phyloP scores from a whole-genome alignment of 345 rosid species.

The Anastatica hierochuntica region DNA sequence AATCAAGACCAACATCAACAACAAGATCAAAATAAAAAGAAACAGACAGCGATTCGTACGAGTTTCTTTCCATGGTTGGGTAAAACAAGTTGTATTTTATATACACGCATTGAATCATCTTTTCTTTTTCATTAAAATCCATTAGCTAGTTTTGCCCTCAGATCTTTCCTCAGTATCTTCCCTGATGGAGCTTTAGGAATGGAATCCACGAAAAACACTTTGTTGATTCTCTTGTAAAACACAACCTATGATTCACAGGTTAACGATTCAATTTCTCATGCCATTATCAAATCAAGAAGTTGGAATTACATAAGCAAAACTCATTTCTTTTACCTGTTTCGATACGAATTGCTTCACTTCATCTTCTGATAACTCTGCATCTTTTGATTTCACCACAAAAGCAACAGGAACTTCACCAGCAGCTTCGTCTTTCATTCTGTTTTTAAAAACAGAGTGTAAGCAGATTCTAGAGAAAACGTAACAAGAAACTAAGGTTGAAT shows the following conservation, averaged over 20 bases:
- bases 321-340: slow-evolving; percentile 37
- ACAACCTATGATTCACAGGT: slow-evolving; percentile 41
- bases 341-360: slow-evolving; percentile 56
- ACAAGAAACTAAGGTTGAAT: neutral
- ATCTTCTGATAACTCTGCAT: slow-evolving; percentile 42
- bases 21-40: no score
- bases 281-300: neutral
- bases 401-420: slow-evolving; percentile 75
- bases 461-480: no score
- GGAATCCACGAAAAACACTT: slow-evolving; percentile 54
- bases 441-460: no score
- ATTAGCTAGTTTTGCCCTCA: slow-evolving; percentile 44
- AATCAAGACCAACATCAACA: slow-evolving; percentile 3
- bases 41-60: no score
- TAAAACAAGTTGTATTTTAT: slow-evolving; percentile 12
- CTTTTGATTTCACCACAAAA: slow-evolving; percentile 47
- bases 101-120: slow-evolving; percentile 18
- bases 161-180: slow-evolving; percentile 73
- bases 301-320: neutral
- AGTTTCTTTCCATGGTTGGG: no score
- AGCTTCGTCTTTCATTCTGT: slow-evolving; percentile 59
- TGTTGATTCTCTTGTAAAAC: slow-evolving; percentile 62
- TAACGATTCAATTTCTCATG: neutral
- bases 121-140: neutral
- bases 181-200: slow-evolving; percentile 87